Conservation (phyloP, 768 basidiomycete genomes). For the Hirschioporus abietinus region DNA sequence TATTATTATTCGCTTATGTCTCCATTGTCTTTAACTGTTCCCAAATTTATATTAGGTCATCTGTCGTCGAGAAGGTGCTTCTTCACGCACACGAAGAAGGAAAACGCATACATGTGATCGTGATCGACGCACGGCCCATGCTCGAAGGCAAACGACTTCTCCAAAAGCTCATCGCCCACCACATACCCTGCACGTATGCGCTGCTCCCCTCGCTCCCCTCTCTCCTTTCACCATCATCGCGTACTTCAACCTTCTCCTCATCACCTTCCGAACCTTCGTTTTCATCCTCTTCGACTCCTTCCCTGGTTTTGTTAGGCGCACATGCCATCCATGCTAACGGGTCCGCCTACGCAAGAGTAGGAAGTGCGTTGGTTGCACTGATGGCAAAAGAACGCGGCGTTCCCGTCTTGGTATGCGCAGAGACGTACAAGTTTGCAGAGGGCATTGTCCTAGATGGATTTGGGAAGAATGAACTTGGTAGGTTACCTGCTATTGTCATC, state of each 20-base stretch:
- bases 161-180: background rate
- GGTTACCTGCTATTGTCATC: conserved; percentile 15
- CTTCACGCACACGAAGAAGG: conserved; percentile 70
- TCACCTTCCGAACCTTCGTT: conserved; percentile 82
- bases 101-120: conserved; percentile 81
- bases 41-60: conserved; percentile 56
- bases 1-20: conserved; percentile 12
- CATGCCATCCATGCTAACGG: conserved; percentile 95
- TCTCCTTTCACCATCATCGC: conserved; percentile 79
- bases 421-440: conserved; percentile 98
- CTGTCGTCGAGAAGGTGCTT: conserved; percentile 87
- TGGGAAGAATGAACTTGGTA: conserved; percentile 93
- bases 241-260: conserved; percentile 68
- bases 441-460: conserved; percentile 90
- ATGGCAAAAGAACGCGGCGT: conserved; percentile 85
- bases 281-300: conserved; percentile 73
- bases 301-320: conserved; percentile 85
- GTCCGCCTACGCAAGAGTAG: conserved; percentile 87
- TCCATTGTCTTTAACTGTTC: background rate
- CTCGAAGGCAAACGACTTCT: conserved; percentile 59
- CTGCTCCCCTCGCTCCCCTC: conserved; percentile 58
- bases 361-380: conserved; percentile 96
- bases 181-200: background rate
- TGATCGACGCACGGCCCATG: conserved; percentile 93
- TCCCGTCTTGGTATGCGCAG: conserved; percentile 94